These are phyloP conservation scores for Aspergillus spinulosporus DNA, from an alignment of 2,329 filamentous ascomycete species.

Conservation along the genomic window DNA sequence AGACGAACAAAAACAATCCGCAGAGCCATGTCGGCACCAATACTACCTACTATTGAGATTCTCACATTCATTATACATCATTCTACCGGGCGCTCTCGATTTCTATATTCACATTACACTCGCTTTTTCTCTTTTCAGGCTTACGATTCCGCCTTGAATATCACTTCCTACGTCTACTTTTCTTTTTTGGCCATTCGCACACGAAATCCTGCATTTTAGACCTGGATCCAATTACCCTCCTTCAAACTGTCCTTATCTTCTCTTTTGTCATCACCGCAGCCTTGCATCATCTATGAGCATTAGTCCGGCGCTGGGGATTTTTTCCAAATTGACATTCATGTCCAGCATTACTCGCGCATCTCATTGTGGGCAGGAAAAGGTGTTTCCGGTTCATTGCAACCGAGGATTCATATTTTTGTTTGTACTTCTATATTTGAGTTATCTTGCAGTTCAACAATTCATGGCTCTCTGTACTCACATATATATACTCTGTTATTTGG, in stretches of 20 bases:
- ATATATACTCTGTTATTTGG: too few relatives aligned
- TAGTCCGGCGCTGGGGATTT: conserved; percentile 9
- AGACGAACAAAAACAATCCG: conserved; percentile 28
- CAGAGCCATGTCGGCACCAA: conserved; percentile 30
- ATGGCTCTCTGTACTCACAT: neutral
- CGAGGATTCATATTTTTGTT: neutral
- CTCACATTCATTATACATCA: neutral
- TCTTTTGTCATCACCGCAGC: neutral
- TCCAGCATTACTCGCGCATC: conserved; percentile 2
- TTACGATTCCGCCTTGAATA: conserved; percentile 11
- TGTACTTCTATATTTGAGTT: neutral
- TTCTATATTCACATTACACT: neutral
- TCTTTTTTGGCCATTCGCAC: conserved; percentile 6
- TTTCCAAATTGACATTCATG: conserved; percentile 6
- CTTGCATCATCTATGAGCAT: conserved; percentile 4
- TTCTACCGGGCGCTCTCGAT: neutral
- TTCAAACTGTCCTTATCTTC: conserved; percentile 4
- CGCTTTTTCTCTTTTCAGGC: neutral
- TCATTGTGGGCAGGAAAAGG: conserved; percentile 3
- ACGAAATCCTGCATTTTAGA: conserved; percentile 15
- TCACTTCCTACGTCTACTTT: conserved; percentile 6
- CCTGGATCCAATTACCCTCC: conserved; percentile 9
- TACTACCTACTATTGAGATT: conserved; percentile 25
- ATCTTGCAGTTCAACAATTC: neutral
- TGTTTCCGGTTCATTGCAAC: neutral